Evolutionary conservation across 371 early-diverging fungal species (phyloP), one percentile per base, ranked within the genome.

Genomic region (Mortierella sp.): DNA sequence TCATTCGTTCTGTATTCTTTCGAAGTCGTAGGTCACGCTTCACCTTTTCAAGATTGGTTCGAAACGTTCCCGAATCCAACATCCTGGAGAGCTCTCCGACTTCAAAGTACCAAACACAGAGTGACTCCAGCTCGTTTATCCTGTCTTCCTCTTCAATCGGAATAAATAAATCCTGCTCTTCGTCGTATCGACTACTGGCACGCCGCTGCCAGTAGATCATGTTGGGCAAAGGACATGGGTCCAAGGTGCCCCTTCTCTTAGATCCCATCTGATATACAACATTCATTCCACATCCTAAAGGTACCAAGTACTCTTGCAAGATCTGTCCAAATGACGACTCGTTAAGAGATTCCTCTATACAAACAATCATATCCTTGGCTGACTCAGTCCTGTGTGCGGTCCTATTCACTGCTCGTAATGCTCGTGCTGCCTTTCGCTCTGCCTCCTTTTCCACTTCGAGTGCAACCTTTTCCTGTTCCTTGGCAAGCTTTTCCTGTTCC

Each of bases 361-460:
- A 73, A 1, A 79, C 30, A 23, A 79, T 57, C 66, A 79, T 69
- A 52, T 79, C 80, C 52, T 70, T 66, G 48, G 65, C 62, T 2
- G 57, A 45, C 5, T 73, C 67, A 0, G 66, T 45, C 46, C 73
- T 79, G 9, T 51, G 60, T 2, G 67, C 60, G 4, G 73, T 45
- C 4, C 70, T 64, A 25, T 73, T 79, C 12, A 70, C 70, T 21
- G 66, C 65, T 9, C 56, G 57, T 11, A 66, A 15, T 21, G 72
- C 70, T 9, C 73, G 64, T 9, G 37, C 61, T 1, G 68, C 77
- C 47, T 37, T 52, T 58, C 23, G 60, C 11, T 70, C 72, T 3
- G 63, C 76, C 25, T 56, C 16, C 18, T 19, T 37, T 50, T 68
- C 77, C n/a, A 59, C 66, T 50, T 66, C 70, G 19, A 58, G 61